Evolutionary conservation across 352 stramenopile genomes (phyloP).

Genomic region (Globisporangium orthogonon): DNA sequence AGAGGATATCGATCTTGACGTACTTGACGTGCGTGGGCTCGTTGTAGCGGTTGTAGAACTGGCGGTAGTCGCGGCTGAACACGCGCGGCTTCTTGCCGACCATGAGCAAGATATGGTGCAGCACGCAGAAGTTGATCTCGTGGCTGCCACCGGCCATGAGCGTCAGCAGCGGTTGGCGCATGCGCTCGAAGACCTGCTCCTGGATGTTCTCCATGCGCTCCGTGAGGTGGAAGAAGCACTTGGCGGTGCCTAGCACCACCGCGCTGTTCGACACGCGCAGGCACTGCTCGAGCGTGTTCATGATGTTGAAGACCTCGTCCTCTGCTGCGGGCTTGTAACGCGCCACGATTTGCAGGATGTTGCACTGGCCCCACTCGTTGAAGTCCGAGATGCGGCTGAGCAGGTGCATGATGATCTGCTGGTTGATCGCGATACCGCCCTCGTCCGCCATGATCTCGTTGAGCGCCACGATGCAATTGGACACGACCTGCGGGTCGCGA

Average conservation of each 20-base stretch:
- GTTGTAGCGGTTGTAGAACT: constrained; percentile 98
- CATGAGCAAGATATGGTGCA: constrained; percentile 96
- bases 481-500: constrained; percentile 95
- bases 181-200: constrained; percentile 84
- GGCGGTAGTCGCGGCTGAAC: constrained; percentile 97
- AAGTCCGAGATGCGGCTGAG: constrained; percentile 98
- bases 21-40: constrained; percentile 98
- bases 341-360: constrained; percentile 93
- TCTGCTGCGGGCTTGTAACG: constrained; percentile 93
- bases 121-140: constrained; percentile 93
- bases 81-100: constrained; percentile 92
- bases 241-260: constrained; percentile 95
- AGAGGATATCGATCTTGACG: constrained; percentile 96
- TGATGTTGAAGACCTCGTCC: constrained; percentile 97
- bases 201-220: constrained; percentile 88
- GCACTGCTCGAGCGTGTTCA: constrained; percentile 95
- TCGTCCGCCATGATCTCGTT: constrained; percentile 97
- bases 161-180: constrained; percentile 96
- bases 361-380: constrained; percentile 98
- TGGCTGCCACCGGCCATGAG: constrained; percentile 93
- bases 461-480: constrained; percentile 95
- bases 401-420: constrained; percentile 96
- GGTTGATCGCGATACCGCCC: constrained; percentile 96
- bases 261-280: constrained; percentile 94
- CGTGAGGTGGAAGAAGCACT: constrained; percentile 97